A percentile compares a stretch with the other conserved stretches of the same genome.
Evolutionary conservation across 352 stramenopile species (phyloP).

Genomic region (Thalassiosira pacifica): DNA sequence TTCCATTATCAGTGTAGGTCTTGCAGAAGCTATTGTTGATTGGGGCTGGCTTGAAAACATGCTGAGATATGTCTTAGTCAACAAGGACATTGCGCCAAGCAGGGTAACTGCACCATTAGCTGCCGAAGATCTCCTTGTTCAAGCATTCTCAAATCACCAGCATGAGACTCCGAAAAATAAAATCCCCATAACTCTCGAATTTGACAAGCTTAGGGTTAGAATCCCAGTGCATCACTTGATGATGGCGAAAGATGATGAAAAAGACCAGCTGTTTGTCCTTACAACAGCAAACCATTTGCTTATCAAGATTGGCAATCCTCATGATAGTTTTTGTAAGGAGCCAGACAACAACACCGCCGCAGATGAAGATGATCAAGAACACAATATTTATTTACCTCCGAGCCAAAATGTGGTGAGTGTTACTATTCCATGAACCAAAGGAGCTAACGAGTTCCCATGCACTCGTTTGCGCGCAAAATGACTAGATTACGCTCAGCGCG

Average conservation of each 20-base stretch:
- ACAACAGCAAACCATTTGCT: constrained; percentile 36
- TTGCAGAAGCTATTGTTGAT: constrained; percentile 43
- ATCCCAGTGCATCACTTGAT: constrained; percentile 2
- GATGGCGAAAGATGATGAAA: constrained; percentile 7
- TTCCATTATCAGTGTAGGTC: constrained; percentile 35
- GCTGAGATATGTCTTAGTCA: constrained; percentile 24
- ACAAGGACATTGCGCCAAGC: constrained; percentile 37
- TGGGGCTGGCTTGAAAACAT: constrained; percentile 61
- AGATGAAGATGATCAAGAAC: neutral
- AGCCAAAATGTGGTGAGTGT: constrained; percentile 29
- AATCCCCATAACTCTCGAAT: constrained; percentile 30
- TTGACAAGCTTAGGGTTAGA: constrained; percentile 33
- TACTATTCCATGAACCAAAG: neutral
- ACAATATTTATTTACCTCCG: constrained; percentile 7
- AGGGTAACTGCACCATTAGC: constrained; percentile 23
- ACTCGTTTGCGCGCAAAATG: no score
- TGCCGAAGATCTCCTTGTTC: constrained; percentile 36
- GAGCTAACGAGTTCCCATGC: no score
- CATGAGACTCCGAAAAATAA: constrained; percentile 14
- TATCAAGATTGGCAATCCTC: constrained; percentile 38
- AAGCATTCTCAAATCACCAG: constrained; percentile 28
- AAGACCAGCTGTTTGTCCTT: constrained; percentile 37
- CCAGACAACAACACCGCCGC: neutral
- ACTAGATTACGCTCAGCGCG: neutral
- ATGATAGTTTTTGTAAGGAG: constrained; percentile 2